Percentiles rank a stretch among this genome's conserved stretches.
phyloP scores from a whole-genome alignment of 208 protist species.

The Trypanosoma cruzi region DNA sequence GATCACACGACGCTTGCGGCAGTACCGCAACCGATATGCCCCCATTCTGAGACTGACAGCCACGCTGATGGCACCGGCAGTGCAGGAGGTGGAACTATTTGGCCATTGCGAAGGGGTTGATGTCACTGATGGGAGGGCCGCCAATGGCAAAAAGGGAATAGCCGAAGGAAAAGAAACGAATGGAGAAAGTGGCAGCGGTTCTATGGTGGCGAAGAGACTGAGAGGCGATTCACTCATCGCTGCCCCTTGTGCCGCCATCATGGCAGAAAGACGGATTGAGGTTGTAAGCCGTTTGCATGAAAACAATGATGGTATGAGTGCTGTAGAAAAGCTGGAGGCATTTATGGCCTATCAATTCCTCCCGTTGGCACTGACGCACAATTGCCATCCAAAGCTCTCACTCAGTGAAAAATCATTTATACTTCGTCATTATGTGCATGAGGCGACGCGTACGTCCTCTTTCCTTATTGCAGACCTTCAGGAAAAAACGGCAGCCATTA shows the following conservation, averaged over 20 bases:
- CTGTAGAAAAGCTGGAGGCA: slow-evolving; percentile 35
- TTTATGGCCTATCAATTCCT: slow-evolving; percentile 78
- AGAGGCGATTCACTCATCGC: slow-evolving; percentile 12
- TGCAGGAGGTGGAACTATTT: slow-evolving; percentile 47
- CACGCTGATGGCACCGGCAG: slow-evolving; percentile 40
- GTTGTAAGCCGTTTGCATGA: slow-evolving; percentile 28
- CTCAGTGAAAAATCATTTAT: slow-evolving; percentile 25
- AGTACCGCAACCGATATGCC: slow-evolving; percentile 65
- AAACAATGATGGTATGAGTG: neutral
- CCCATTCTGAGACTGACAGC: slow-evolving; percentile 60
- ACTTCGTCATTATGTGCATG: slow-evolving; percentile 81
- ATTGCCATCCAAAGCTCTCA: slow-evolving; percentile 14
- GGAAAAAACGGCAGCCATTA: slow-evolving; percentile 30
- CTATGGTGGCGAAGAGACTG: neutral
- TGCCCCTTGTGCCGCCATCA: slow-evolving; percentile 18
- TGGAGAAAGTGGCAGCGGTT: neutral
- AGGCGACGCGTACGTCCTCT: slow-evolving; percentile 63
- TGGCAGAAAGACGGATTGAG: slow-evolving; percentile 14
- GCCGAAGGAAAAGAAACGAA: neutral
- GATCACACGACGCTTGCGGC: slow-evolving; percentile 42
- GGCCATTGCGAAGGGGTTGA: slow-evolving; percentile 2
- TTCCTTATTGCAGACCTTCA: slow-evolving; percentile 57
- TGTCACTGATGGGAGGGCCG: neutral
- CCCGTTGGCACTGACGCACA: slow-evolving; percentile 61
- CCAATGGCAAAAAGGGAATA: neutral